phyloP scores from a whole-genome alignment of 2,329 filamentous ascomycete species.

The Chaetothyriales sp. region DNA sequence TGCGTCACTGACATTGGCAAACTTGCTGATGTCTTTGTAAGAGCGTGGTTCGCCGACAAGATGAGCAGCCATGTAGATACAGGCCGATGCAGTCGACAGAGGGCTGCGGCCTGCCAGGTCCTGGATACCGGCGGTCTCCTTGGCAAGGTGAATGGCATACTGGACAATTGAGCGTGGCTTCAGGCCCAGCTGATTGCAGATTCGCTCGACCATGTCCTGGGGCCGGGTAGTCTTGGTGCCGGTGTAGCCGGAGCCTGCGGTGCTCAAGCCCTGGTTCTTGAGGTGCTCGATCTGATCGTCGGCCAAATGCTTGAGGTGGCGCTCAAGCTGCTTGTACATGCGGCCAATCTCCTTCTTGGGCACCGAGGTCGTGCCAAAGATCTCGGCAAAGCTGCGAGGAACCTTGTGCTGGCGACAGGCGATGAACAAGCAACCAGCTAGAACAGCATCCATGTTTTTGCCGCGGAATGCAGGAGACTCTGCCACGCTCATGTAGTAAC shows the following conservation, averaged over 20 bases:
- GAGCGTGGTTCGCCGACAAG: conserved; percentile 64
- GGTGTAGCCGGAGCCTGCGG: conserved; percentile 47
- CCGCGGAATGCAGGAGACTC: conserved; percentile 90
- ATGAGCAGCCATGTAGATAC: conserved; percentile 90
- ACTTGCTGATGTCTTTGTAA: conserved; percentile 71
- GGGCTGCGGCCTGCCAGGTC: conserved; percentile 85
- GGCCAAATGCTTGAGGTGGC: conserved; percentile 54
- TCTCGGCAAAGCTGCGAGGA: conserved; percentile 82
- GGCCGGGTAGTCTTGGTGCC: conserved; percentile 64
- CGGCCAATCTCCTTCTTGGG: conserved; percentile 94
- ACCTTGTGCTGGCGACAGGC: conserved; percentile 81
- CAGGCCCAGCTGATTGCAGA: conserved; percentile 68
- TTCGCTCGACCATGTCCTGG: conserved; percentile 73
- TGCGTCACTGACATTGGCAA: conserved; percentile 85
- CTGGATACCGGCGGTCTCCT: conserved; percentile 59
- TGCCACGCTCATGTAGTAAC: conserved; percentile 87
- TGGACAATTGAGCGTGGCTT: conserved; percentile 50
- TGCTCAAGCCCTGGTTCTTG: conserved; percentile 4
- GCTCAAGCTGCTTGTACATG: conserved; percentile 85
- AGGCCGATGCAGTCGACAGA: conserved; percentile 81
- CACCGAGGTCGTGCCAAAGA: conserved; percentile 83
- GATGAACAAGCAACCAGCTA: conserved; percentile 94
- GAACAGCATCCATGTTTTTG: conserved; percentile 83
- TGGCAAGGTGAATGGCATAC: conserved; percentile 63
- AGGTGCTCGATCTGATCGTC: conserved; percentile 32